A percentile compares a stretch with the other conserved stretches of the same genome.
phyloP scores from a whole-genome alignment of 306 rosid genomes.

The Casuarina equisetifolia region DNA sequence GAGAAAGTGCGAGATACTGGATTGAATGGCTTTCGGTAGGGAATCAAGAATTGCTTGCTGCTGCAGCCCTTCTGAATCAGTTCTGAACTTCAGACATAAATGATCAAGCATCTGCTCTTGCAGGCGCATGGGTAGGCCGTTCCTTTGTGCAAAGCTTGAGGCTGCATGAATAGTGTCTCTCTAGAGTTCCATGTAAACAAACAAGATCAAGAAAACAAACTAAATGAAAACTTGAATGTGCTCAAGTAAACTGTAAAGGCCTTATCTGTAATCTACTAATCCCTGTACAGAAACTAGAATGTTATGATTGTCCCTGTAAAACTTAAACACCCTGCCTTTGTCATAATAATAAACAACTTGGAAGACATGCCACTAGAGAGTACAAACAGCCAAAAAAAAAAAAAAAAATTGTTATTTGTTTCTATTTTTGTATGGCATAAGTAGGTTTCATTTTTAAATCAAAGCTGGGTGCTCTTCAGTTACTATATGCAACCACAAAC shows the following conservation, averaged over 20 bases:
- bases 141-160: slow-evolving; percentile 60
- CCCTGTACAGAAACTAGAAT: too few species aligned
- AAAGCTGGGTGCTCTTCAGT: not conserved
- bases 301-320: not conserved
- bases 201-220: slow-evolving; percentile 8
- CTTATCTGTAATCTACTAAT: not conserved
- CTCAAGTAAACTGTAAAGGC: not conserved
- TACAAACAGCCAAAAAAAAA: not conserved
- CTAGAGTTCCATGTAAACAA: slow-evolving; percentile 38
- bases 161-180: slow-evolving; percentile 75
- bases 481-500: not conserved
- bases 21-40: slow-evolving; percentile 81
- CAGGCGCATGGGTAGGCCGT: slow-evolving; percentile 60
- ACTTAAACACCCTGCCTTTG: not conserved
- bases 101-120: slow-evolving; percentile 84
- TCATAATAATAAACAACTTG: not conserved
- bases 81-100: slow-evolving; percentile 69
- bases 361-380: not conserved
- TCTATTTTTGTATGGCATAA: not conserved
- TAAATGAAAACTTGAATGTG: not conserved
- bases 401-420: not conserved
- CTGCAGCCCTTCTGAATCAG: slow-evolving; percentile 78
- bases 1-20: slow-evolving; percentile 64
- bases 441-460: not conserved
- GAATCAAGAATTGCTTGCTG: slow-evolving; percentile 77